Conservation (phyloP, 1,284 basidiomycete genomes). For the Irpex sp. region DNA sequence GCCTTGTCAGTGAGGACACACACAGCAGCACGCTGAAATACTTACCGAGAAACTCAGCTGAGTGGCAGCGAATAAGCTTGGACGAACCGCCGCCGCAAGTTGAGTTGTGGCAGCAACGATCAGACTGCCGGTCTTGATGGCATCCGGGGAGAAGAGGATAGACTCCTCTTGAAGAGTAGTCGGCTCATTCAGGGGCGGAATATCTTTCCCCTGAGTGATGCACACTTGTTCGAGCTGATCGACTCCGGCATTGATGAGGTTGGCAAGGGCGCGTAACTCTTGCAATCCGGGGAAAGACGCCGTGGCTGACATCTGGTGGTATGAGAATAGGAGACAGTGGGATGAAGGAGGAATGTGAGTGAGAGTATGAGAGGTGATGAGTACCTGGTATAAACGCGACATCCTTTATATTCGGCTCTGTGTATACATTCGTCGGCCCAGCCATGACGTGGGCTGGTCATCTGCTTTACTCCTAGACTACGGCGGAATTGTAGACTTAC, state of each 20-base stretch:
- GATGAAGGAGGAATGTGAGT: too few species aligned
- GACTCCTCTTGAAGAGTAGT: conserved; percentile 11
- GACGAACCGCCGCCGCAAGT: conserved; percentile 12
- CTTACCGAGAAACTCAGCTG: neutral
- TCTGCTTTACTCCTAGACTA: too few species aligned
- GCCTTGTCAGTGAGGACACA: neutral
- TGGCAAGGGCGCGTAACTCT: neutral
- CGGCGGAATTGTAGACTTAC: too few species aligned
- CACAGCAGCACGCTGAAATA: neutral
- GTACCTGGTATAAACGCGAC: too few species aligned
- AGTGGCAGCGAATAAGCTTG: conserved; percentile 7
- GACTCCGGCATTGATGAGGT: neutral
- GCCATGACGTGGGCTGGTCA: too few species aligned
- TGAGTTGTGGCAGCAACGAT: conserved; percentile 16
- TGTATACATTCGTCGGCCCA: too few species aligned
- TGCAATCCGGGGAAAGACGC: neutral
- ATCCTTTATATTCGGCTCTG: too few species aligned
- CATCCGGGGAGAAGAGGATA: neutral
- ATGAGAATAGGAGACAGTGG: too few species aligned
- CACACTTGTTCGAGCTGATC: neutral
- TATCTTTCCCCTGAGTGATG: neutral
- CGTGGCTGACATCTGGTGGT: too few species aligned
- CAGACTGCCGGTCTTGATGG: neutral
- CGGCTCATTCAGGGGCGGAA: conserved; percentile 12
- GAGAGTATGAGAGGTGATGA: too few species aligned